Base-by-base conservation (phyloP, 805 yeast genomes). In the Cyberlindnera sargentensis region DNA sequence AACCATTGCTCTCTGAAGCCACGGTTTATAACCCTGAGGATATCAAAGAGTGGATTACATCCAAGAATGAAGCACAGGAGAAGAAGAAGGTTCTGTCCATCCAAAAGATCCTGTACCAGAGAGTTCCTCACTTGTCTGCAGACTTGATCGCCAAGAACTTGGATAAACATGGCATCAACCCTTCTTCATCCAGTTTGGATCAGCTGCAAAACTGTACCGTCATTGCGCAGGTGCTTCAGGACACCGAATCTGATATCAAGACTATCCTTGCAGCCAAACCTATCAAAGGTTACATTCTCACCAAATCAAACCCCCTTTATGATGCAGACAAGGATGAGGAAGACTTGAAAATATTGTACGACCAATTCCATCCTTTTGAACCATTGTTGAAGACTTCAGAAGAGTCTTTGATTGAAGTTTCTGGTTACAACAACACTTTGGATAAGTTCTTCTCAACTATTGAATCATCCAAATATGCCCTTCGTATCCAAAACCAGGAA, bases 381-480 rank as follows among this genome's bases (percentile, higher is more conserved):
- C 88, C 89, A 3, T 55, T 57, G 43, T 63, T 73, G 40, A 68
- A 61, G 8, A 61, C 64, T 8, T 51, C 51, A 2, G 70, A 64
- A 7, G 49, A 52, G 1, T 64, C 66, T 24, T 56, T 80, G 23
- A 67, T 73, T 3, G 67, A 66, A 20, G 63, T 78, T 10, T 62
- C 66, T 6, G 89, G 93, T 0, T 91, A 88, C 61, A 90, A 88
- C 57, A 75, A 76, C 45, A 82, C 97, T 0, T 71, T 91, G 23
- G 99, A 91, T 62, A 70, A 67, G 34, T 91, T 85, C 57, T 91
- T 85, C 59, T 87, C 96, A 0, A 80, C 91, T 0, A 68, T 90
- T 11, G 95, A 91, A 57, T 80, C 95, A 4, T 78, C 88, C 4
- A 87, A 86, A 55, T 77, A 80, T 54, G 81, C 89, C 0, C 63